Base-by-base conservation (phyloP, 2,329 filamentous ascomycete species). In the Aspergillus hiratsukae region DNA sequence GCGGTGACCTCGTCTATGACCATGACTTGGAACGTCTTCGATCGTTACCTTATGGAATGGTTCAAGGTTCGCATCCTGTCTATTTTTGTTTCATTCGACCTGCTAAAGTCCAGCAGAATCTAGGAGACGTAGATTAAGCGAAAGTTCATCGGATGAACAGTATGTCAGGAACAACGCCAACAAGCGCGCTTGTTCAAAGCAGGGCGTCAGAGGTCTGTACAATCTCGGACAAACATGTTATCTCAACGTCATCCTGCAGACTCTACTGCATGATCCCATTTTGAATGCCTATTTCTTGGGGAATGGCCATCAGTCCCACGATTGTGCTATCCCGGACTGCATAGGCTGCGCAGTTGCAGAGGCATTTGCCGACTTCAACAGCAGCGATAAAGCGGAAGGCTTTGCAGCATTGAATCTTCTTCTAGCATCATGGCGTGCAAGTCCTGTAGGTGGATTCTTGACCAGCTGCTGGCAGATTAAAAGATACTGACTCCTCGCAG, bases 201-300 rank as follows among this genome's bases (percentile, higher is more conserved):
- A 88, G 63, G 93, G 94, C 9, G 84, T 97, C 41, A 86, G 94
- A 37, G 93, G 93, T 31, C 88, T 99, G 58, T 97, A 96, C 75
- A 99, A 97, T 69, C 93, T 96, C 72, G 94, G 93, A n/a, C 91
- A 95, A 57, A 97, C 94, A 10, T 99, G 93, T 78, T 99, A 97
- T 75, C 93, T 97, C 82, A 96, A 94, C 66, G 93, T 97, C 29
- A 91, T 97, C 49, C 81, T 99, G 17, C 94, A 97, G 73, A 91
- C 89, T 55, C 86, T 99, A 65, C 83, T 97, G 54, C 93, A 97
- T 76, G 97, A 97, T 69, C 93, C 93, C 0, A 82, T 97, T 48
- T 83, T 99, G 29, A 87, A 90, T 58, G 92, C 93, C 65, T 97
- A 90, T 74, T 97, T 96, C 72, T 86, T 99, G 5, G 87, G 89